Conservation (phyloP, 2,329 filamentous ascomycete species). For the Periconia digitata region DNA sequence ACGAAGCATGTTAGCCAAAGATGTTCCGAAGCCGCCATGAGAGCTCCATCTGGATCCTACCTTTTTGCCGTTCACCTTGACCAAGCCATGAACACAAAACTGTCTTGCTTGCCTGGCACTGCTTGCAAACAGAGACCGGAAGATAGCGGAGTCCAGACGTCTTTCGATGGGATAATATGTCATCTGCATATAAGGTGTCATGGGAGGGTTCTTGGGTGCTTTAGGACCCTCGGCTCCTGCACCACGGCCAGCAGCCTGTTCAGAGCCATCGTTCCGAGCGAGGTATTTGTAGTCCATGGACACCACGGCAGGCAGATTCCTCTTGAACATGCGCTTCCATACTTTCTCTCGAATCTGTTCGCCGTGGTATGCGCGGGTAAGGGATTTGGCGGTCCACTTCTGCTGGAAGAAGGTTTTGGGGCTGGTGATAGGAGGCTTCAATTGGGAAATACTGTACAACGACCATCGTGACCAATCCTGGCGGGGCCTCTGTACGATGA, state of each 20-base stretch:
- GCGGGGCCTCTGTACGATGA: constrained; percentile 76
- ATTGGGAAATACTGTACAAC: constrained; percentile 78
- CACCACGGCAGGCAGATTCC: constrained; percentile 77
- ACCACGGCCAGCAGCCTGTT: constrained; percentile 80
- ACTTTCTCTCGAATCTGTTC: constrained; percentile 90
- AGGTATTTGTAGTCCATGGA: constrained; percentile 82
- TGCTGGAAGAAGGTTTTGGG: constrained; percentile 86
- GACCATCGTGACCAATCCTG: constrained; percentile 99
- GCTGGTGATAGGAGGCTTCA: constrained; percentile 45
- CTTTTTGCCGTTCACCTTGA: constrained; percentile 96
- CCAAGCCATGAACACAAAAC: constrained; percentile 88
- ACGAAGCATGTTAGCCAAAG: not conserved
- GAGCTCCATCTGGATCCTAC: constrained; percentile 53
- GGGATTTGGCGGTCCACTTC: constrained; percentile 91
- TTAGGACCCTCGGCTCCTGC: constrained; percentile 60
- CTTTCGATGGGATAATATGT: constrained; percentile 88
- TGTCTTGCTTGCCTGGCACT: constrained; percentile 91
- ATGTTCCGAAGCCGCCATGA: not conserved
- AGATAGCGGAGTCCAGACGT: constrained; percentile 90
- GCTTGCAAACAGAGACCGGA: constrained; percentile 90
- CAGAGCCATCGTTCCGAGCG: constrained; percentile 77
- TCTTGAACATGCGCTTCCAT: constrained; percentile 91
- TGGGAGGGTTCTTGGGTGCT: constrained; percentile 33
- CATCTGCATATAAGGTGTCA: constrained; percentile 95
- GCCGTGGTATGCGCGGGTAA: constrained; percentile 86